These are phyloP conservation scores for Termitomyces sp. DNA, from an alignment of 768 basidiomycete species.

Conservation along the genomic window DNA sequence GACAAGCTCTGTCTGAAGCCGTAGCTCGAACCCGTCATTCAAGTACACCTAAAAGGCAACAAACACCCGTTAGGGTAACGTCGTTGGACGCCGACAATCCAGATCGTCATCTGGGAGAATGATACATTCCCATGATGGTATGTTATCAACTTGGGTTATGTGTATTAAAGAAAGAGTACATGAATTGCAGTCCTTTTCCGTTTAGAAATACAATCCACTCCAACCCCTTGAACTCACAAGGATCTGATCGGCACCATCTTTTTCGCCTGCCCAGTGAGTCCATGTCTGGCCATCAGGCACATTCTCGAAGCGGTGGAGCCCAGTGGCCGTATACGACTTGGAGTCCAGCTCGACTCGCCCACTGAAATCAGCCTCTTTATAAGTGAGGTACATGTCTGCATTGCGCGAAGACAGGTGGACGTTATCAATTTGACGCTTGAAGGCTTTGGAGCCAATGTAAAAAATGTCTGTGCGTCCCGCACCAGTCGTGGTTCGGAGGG, in stretches of 20 bases:
- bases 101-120: constrained; percentile 8
- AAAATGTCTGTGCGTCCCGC: constrained; percentile 50
- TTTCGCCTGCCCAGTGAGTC: constrained; percentile 40
- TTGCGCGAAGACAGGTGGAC: constrained; percentile 45
- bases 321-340: constrained; percentile 35
- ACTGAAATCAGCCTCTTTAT: constrained; percentile 46
- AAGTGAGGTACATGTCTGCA: constrained; percentile 55
- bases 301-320: constrained; percentile 15
- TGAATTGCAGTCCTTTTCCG: not conserved
- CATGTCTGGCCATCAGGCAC: constrained; percentile 20
- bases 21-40: constrained; percentile 6
- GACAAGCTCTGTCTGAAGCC: constrained; percentile 24
- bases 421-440: constrained; percentile 44
- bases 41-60: not conserved
- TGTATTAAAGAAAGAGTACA: not conserved
- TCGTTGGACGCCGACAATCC: constrained; percentile 10
- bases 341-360: constrained; percentile 44
- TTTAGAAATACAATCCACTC: constrained; percentile 44
- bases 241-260: constrained; percentile 37
- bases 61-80: not conserved
- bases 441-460: constrained; percentile 35
- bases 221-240: constrained; percentile 40
- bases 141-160: not conserved
- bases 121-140: not conserved
- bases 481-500: constrained; percentile 46